phyloP scores from a whole-genome alignment of 75 land plant genomes.

The Sequoia sempervirens region DNA sequence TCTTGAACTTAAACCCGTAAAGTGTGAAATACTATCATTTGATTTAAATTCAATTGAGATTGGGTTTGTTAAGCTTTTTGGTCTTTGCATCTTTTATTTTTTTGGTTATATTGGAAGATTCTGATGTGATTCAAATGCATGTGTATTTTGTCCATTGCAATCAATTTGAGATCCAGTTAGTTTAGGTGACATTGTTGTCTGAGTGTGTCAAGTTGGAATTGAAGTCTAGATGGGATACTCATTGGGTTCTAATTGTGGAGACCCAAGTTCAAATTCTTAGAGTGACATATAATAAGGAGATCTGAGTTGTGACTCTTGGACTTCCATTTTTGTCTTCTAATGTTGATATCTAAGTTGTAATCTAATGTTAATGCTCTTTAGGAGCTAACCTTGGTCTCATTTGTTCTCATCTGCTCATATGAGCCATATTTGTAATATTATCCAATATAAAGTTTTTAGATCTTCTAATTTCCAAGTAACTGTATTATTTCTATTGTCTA shows the following conservation, averaged over 20 bases:
- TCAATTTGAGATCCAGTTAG: not conserved
- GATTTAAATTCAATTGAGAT: slow-evolving; percentile 1
- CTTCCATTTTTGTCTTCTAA: no score
- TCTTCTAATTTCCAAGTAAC: not conserved
- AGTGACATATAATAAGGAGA: no score
- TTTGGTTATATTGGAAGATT: not conserved
- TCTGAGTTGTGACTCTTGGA: no score
- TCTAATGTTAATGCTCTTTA: no score
- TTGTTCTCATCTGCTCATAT: no score
- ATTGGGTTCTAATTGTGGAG: no score
- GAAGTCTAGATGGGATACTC: not conserved
- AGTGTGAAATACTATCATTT: not conserved
- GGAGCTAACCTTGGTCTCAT: no score
- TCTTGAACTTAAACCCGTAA: not conserved
- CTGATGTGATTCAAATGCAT: not conserved
- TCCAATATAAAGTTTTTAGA: not conserved
- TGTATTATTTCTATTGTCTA: not conserved
- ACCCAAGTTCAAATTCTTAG: no score
- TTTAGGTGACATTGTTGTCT: not conserved
- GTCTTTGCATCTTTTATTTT: not conserved
- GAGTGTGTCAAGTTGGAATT: not conserved
- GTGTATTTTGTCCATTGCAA: not conserved
- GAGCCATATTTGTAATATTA: no score
- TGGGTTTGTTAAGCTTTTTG: no score
- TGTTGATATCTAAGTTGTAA: no score